A percentile compares a stretch with the other conserved stretches of the same genome.
Conservation (phyloP, 31 red algal species). For the Asparagopsis taxiformis region DNA sequence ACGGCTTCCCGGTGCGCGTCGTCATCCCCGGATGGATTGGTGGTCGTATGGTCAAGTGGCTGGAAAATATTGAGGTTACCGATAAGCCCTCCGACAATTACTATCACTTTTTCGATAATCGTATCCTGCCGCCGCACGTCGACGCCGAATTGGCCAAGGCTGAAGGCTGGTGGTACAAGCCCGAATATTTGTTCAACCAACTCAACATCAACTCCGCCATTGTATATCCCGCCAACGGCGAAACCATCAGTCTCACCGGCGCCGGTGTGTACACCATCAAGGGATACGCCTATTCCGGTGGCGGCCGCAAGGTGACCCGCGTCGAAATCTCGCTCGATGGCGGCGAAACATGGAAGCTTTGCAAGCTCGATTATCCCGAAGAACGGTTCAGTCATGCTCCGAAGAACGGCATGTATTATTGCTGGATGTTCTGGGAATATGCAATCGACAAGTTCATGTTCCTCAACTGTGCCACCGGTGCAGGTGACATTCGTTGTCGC, state of each 20-base stretch:
- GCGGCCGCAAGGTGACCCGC: slow-evolving; percentile 51
- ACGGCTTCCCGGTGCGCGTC: slow-evolving; percentile 69
- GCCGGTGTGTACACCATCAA: slow-evolving; percentile 28
- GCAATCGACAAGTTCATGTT: slow-evolving; percentile 2
- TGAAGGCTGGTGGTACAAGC: slow-evolving; percentile 30
- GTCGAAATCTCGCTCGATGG: too few species aligned
- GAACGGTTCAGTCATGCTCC: slow-evolving; percentile 7
- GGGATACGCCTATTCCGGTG: slow-evolving; percentile 71
- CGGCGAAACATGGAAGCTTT: slow-evolving; percentile 47
- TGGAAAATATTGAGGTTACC: slow-evolving; percentile 33
- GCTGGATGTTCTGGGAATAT: slow-evolving; percentile 60
- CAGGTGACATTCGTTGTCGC: slow-evolving; percentile 18
- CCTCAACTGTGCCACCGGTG: not conserved
- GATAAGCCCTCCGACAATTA: slow-evolving; percentile 26
- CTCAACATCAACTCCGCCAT: slow-evolving; percentile 74
- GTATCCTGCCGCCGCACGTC: slow-evolving; percentile 62
- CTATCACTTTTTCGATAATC: slow-evolving; percentile 51
- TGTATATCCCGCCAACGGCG: slow-evolving; percentile 31
- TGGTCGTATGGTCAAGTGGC: slow-evolving; percentile 79
- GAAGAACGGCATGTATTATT: slow-evolving; percentile 22
- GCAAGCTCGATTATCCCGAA: slow-evolving; percentile 24
- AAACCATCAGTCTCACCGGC: not conserved
- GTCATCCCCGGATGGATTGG: slow-evolving; percentile 79
- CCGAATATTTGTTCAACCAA: slow-evolving; percentile 63
- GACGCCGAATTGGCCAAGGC: slow-evolving; percentile 20